These are phyloP conservation scores for Talaromyces sp. DNA, from an alignment of 2,329 filamentous ascomycete genomes.

Conservation along the genomic window DNA sequence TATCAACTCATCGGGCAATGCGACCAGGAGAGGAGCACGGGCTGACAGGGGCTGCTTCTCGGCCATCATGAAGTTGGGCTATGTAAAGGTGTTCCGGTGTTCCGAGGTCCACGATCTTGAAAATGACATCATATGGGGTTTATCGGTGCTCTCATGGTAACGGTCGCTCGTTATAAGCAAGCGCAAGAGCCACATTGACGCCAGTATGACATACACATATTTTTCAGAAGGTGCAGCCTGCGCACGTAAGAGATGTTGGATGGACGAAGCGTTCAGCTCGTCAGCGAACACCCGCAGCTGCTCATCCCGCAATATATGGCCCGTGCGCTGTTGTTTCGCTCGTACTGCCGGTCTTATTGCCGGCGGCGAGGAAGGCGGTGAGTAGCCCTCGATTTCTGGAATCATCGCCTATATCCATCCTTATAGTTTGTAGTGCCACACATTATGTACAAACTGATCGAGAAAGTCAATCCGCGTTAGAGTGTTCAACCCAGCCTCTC, in stretches of 20 bases:
- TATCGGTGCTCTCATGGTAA: not conserved
- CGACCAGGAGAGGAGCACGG: constrained; percentile 15
- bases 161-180: not conserved
- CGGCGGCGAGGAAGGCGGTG: not conserved
- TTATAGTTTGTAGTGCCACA: too few species aligned
- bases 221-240: not conserved
- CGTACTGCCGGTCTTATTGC: not conserved
- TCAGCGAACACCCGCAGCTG: not conserved
- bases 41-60: not conserved
- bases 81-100: not conserved
- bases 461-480: too few species aligned
- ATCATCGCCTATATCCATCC: too few species aligned
- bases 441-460: too few species aligned
- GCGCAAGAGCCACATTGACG: not conserved
- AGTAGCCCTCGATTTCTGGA: too few species aligned
- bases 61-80: constrained; percentile 10
- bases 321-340: not conserved
- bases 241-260: not conserved
- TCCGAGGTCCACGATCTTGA: not conserved
- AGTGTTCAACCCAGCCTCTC: too few species aligned
- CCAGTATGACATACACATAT: not conserved
- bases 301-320: not conserved
- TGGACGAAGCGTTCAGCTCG: not conserved
- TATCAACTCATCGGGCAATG: constrained; percentile 70
- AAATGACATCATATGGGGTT: not conserved